Percentiles rank a stretch among this genome's conserved stretches.
These are phyloP conservation scores for Colletotrichum orchidophilum DNA, from an alignment of 2,329 filamentous ascomycete genomes.

Conservation along the genomic window DNA sequence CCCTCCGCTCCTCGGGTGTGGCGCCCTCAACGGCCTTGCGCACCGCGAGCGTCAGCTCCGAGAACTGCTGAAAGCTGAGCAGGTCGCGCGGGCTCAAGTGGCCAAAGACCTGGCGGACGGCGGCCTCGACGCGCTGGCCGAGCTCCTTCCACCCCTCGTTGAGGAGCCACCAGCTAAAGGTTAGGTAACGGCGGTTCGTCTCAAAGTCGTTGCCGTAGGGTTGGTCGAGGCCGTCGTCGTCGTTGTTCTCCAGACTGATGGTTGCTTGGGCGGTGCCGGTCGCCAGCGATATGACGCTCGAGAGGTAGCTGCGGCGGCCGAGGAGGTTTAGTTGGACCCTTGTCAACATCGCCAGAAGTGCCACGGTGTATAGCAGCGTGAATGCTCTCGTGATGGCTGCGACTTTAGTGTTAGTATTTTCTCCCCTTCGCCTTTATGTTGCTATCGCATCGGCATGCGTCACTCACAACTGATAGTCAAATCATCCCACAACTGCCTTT, in stretches of 20 bases:
- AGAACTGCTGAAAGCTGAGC: slow-evolving; percentile 81
- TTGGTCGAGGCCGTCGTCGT: slow-evolving; percentile 85
- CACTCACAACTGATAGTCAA: slow-evolving; percentile 90
- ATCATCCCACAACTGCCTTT: slow-evolving; percentile 96
- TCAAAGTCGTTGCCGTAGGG: slow-evolving; percentile 93
- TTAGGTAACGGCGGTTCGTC: slow-evolving; percentile 92
- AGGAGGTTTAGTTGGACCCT: slow-evolving; percentile 97
- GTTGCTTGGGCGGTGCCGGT: slow-evolving; percentile 77
- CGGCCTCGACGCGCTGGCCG: slow-evolving; percentile 82
- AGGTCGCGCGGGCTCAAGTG: slow-evolving; percentile 88
- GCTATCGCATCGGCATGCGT: background rate
- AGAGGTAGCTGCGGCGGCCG: slow-evolving; percentile 93
- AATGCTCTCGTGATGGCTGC: slow-evolving; percentile 89
- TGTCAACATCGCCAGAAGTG: slow-evolving; percentile 89
- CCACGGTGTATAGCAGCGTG: slow-evolving; percentile 90
- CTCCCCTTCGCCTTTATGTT: background rate
- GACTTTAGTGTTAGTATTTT: slow-evolving; percentile 10
- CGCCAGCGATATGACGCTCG: slow-evolving; percentile 91
- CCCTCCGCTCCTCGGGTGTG: slow-evolving; percentile 49
- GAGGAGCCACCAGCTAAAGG: slow-evolving; percentile 97
- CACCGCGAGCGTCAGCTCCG: slow-evolving; percentile 83
- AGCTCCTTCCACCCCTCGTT: slow-evolving; percentile 89
- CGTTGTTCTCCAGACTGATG: slow-evolving; percentile 92
- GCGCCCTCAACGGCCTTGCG: slow-evolving; percentile 84
- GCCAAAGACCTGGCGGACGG: slow-evolving; percentile 91